Evolutionary conservation across 106 monocot genomes (phyloP).

Genomic region (Platanthera zijinensis): DNA sequence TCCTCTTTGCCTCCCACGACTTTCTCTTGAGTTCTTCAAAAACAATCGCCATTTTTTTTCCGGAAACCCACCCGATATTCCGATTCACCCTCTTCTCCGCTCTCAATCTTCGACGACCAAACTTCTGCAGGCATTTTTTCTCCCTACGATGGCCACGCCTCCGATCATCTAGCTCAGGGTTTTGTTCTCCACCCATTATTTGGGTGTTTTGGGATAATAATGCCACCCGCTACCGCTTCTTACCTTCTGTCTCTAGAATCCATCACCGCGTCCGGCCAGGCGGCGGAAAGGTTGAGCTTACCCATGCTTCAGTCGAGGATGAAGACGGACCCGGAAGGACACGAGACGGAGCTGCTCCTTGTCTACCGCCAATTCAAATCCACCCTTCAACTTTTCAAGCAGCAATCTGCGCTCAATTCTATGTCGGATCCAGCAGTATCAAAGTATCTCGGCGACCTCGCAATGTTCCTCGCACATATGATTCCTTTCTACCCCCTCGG

Average conservation of each 20-base stretch:
- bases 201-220: background rate
- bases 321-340: conserved; percentile 84
- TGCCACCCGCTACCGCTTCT: conserved; percentile 6
- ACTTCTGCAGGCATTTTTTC: no score
- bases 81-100: no score
- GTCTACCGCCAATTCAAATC: conserved; percentile 72
- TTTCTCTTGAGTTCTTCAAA: no score
- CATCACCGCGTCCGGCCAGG: conserved; percentile 42
- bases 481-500: conserved; percentile 54
- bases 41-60: no score
- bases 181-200: no score
- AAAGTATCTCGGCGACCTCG: conserved; percentile 66
- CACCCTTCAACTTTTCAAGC: conserved; percentile 54
- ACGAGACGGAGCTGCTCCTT: conserved; percentile 59
- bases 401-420: conserved; percentile 43
- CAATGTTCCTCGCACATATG: conserved; percentile 85
- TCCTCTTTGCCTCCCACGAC: no score
- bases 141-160: no score
- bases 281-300: conserved; percentile 37
- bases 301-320: conserved; percentile 83
- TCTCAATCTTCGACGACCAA: no score
- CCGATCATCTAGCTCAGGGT: no score
- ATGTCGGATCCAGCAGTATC: conserved; percentile 39
- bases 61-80: no score
- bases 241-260: conserved; percentile 36